These are phyloP conservation scores for Holtermannia corniformis DNA, from an alignment of 768 basidiomycete species.

Conservation along the genomic window DNA sequence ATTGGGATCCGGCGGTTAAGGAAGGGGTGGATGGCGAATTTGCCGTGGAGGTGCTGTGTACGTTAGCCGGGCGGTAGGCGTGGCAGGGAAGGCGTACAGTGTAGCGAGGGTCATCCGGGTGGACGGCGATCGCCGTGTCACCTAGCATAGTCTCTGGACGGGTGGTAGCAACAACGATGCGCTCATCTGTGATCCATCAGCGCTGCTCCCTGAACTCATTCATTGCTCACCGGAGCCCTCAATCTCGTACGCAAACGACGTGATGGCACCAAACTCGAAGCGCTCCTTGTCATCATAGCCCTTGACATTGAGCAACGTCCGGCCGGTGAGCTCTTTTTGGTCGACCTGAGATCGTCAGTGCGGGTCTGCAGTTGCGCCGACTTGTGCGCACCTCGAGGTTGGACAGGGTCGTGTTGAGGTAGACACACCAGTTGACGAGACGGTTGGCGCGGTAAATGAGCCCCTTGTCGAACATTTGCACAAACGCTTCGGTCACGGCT, in stretches of 20 bases:
- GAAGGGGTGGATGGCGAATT: conserved; percentile 84
- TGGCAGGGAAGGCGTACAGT: conserved; percentile 46
- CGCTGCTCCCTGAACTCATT: background rate
- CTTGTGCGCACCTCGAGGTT: conserved; percentile 66
- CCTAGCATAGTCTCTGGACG: conserved; percentile 98
- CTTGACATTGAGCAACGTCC: conserved; percentile 77
- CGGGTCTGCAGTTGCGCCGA: background rate
- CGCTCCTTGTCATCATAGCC: conserved; percentile 92
- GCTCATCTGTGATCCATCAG: conserved; percentile 55
- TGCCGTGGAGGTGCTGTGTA: conserved; percentile 76
- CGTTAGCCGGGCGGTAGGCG: background rate
- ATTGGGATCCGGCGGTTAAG: conserved; percentile 76
- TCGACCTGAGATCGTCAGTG: conserved; percentile 58
- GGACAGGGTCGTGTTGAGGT: conserved; percentile 91
- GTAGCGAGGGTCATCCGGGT: conserved; percentile 85
- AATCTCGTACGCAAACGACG: conserved; percentile 88
- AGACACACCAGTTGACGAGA: conserved; percentile 95
- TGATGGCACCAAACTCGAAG: conserved; percentile 93
- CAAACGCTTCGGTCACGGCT: conserved; percentile 88
- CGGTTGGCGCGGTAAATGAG: conserved; percentile 90
- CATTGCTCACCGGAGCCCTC: conserved; percentile 61
- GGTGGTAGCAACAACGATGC: conserved; percentile 87
- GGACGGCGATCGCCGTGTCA: conserved; percentile 93
- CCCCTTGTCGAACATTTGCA: conserved; percentile 79
- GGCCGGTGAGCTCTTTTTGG: conserved; percentile 74